Conservation (phyloP, 2,329 filamentous ascomycete species). For the Aspergillus sp. region DNA sequence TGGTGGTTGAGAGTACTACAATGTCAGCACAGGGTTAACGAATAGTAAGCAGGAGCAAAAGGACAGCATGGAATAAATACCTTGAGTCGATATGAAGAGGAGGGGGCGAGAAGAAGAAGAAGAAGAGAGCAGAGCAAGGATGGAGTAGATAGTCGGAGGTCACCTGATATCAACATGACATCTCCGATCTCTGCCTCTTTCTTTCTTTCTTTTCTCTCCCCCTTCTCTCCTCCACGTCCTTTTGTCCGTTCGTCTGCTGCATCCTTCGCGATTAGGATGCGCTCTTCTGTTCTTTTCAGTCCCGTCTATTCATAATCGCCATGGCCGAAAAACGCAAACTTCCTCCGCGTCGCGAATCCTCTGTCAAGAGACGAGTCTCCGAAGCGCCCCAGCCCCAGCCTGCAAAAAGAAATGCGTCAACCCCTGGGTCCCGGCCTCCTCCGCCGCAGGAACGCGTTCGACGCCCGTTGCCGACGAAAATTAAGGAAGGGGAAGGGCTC, state of each 20-base stretch:
- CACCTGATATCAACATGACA: too few relatives aligned
- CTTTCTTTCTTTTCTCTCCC: conserved; percentile 11
- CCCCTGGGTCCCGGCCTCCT: conserved; percentile 17
- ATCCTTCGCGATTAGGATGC: conserved; percentile 11
- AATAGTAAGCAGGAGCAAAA: too few relatives aligned
- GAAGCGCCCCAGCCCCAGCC: conserved; percentile 23
- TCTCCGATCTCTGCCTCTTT: not conserved
- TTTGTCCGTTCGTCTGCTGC: too few relatives aligned
- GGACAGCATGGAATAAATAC: too few relatives aligned
- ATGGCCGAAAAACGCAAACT: conserved; percentile 38
- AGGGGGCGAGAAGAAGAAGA: too few relatives aligned
- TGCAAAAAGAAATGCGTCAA: conserved; percentile 27
- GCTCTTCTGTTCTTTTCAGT: not conserved
- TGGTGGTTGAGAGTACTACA: conserved; percentile 11
- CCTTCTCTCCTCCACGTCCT: conserved; percentile 10
- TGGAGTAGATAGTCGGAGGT: too few relatives aligned
- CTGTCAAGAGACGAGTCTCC: conserved; percentile 35
- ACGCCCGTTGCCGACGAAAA: conserved; percentile 41
- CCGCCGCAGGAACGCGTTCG: conserved; percentile 23
- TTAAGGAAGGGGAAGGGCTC: conserved; percentile 45
- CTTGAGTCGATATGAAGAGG: too few relatives aligned
- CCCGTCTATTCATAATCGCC: conserved; percentile 1
- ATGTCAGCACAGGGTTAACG: too few relatives aligned
- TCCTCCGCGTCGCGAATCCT: conserved; percentile 34
- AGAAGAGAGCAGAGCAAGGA: too few relatives aligned